Conservation (phyloP, 352 stramenopile genomes). For the Blastocystis sp. region DNA sequence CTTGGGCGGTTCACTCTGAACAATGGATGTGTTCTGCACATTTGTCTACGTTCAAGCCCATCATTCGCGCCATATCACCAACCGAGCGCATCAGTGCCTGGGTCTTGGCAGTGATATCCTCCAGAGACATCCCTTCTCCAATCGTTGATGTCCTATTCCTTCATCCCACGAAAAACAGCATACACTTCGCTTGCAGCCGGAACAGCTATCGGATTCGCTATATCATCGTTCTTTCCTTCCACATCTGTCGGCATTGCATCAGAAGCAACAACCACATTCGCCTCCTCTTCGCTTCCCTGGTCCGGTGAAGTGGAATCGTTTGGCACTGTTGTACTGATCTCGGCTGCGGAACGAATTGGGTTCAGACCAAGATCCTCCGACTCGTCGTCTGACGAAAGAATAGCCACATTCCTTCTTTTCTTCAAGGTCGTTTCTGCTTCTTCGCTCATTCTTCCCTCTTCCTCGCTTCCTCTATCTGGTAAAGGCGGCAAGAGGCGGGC, state of each 20-base stretch:
- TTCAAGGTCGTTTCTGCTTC: background rate
- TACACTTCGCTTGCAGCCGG: no score
- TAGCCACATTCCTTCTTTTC: background rate
- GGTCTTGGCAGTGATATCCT: slow-evolving; percentile 23
- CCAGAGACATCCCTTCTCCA: slow-evolving; percentile 8
- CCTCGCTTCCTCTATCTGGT: no score
- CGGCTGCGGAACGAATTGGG: no score
- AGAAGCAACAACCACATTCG: no score
- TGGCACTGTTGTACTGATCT: no score
- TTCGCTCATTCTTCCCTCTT: background rate
- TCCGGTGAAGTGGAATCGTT: no score
- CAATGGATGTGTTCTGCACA: background rate
- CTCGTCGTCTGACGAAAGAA: background rate
- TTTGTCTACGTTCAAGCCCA: background rate
- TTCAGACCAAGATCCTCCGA: background rate
- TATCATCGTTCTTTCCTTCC: no score
- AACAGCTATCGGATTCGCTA: no score
- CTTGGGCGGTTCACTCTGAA: background rate
- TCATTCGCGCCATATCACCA: background rate
- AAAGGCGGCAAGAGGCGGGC: no score
- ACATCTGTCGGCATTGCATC: no score
- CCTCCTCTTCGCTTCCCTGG: no score
- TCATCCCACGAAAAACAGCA: background rate
- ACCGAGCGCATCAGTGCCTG: slow-evolving; percentile 52
- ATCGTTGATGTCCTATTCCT: background rate